Base-by-base conservation (phyloP, 768 basidiomycete species). In the Wakefieldia striispora region DNA sequence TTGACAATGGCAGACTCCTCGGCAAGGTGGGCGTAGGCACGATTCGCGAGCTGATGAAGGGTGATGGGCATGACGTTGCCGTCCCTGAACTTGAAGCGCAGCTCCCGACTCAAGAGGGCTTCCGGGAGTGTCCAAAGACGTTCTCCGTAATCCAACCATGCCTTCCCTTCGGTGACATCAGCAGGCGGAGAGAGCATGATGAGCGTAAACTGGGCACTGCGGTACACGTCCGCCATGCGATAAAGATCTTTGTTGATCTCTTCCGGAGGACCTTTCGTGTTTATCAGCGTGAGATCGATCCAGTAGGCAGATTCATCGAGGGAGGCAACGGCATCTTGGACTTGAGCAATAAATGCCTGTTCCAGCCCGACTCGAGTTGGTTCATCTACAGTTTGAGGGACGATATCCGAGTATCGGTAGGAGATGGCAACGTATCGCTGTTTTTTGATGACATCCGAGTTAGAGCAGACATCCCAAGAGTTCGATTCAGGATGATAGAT, bases 81-180 rank as follows among this genome's bases (percentile, higher is more conserved):
- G n/a, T 42, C 29, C 37, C 50, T 45, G 23, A 54, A 47, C 36
- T 44, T 54, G 55, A 50, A 63, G 0, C 40, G 50, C 19, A 63
- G 36, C 26, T 60, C 45, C 0, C 59, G 62, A 13, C 62, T 61
- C 29, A 66, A 45, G 13, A 62, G 42, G 4, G 44, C 60, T 16
- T 59, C 52, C 0, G 62, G 61, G 6, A 66, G 55, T 1, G 56
- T 66, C 61, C 61, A 60, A 12, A 65, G 49, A 36, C 64, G 57
- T 24, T 62, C 23, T 7, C 61, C 64, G 10, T 61, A 62, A 10
- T 12, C 12, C 7, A 27, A 11, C 61, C 61, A 65, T 26, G 50
- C 45, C 2, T 14, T 17, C 8, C 52, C 34, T 6, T 57, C 29
- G n/a, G 43, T 40, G 27, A 40, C 35, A 3, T 0, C 24, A 1